Evolutionary conservation across 2,329 filamentous ascomycete species (phyloP).

Genomic region (Paracoccidioides lutzii): DNA sequence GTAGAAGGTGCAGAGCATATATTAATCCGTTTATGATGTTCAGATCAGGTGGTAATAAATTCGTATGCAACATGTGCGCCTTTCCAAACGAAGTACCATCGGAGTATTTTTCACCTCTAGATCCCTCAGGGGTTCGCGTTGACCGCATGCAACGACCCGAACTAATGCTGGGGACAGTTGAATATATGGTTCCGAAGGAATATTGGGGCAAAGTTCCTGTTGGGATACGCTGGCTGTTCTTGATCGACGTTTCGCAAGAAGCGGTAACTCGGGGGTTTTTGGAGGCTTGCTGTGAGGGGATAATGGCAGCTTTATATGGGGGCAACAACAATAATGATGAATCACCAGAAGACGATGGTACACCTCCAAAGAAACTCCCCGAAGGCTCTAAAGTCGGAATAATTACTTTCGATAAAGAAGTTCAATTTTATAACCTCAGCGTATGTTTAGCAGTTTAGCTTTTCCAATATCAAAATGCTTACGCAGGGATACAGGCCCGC

Average conservation of each 20-base stretch:
- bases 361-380: slow-evolving; percentile 49
- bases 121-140: slow-evolving; percentile 70
- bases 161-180: slow-evolving; percentile 79
- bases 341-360: slow-evolving; percentile 42
- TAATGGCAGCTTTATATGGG: slow-evolving; percentile 72
- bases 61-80: slow-evolving; percentile 95
- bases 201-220: slow-evolving; percentile 96
- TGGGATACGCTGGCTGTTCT: slow-evolving; percentile 73
- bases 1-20: slow-evolving; percentile 83
- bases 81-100: slow-evolving; percentile 88
- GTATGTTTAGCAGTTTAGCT: slow-evolving; percentile 37
- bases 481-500: slow-evolving; percentile 39
- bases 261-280: slow-evolving; percentile 82
- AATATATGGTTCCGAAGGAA: slow-evolving; percentile 94
- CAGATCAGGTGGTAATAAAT: slow-evolving; percentile 82
- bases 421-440: slow-evolving; percentile 95
- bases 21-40: slow-evolving; percentile 99
- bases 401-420: slow-evolving; percentile 88
- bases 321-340: slow-evolving; percentile 41
- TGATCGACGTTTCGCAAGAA: slow-evolving; percentile 89
- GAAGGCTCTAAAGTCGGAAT: slow-evolving; percentile 80
- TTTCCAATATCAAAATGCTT: slow-evolving; percentile 14
- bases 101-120: slow-evolving; percentile 88
- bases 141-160: slow-evolving; percentile 84
- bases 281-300: slow-evolving; percentile 79